Base-by-base conservation (phyloP, 768 basidiomycete genomes). In the Calvatia gigantea region DNA sequence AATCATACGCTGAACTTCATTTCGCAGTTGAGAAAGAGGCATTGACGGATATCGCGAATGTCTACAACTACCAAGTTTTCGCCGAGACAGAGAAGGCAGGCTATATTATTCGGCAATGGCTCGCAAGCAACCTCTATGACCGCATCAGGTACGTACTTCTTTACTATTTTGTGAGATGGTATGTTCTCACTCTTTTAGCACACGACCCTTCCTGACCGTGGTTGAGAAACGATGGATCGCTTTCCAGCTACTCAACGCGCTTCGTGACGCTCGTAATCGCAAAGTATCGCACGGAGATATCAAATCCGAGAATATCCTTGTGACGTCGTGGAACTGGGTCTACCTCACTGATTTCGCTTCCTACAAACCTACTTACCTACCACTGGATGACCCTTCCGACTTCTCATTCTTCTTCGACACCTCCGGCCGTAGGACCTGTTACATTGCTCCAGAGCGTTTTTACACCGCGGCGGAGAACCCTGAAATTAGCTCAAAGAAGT, bases 371-470 rank as follows among this genome's bases (percentile, higher is more conserved):
- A 95, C 94, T 2, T 91, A 85, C 68, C 83, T 99, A 9, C 97
- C 97, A 0, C 80, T 98, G 41, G 94, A 99, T 65, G 95, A 98
- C 66, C 97, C 97, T 3, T 85, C 95, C 6, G 94, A 96, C 72
- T 99, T 98, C 70, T 95, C 94, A 3, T 97, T 94, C 76, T 99
- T 87, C 78, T 98, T 95, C 70, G 97, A 99, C 70, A 94, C 93
- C 3, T 94, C 92, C 11, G 92, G 93, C 1, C 79, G 94, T 6
- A 81, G 96, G 9, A 95, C 92, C 1, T 99, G 97, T 68, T 98
- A 98, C 65, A 76, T 99, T 56, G 97, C 97, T 0, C 97, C 97
- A 0, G 97, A 99, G 63, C 78, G 97, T 8, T 99, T 98, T 74
- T 98, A 89, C 69, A 84, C 88, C 2, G 82, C 88, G 1, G 78